Base-by-base conservation (phyloP, 139 green algal species). In the Picochlorum sp. region DNA sequence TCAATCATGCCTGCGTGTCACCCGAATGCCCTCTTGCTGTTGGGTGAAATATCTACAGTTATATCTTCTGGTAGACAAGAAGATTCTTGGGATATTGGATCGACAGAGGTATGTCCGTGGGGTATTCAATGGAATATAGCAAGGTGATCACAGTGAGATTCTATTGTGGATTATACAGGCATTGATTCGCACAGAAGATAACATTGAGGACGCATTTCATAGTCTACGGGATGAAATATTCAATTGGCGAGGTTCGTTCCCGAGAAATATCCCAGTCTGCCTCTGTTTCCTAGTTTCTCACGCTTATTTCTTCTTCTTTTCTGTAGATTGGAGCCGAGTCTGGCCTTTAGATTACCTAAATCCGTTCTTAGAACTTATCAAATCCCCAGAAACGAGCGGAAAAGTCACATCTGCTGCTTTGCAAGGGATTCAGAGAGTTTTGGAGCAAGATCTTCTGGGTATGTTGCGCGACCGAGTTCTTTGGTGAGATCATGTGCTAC, bases 281-380 rank as follows among this genome's bases (percentile, higher is more conserved):
- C 20, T 20, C 20, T 61, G 11, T 16, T 3, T 23, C 3, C 23
- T n/a, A 49, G 14, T 15, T 51, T 58, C 14, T 45, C 58, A 23
- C 34, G 37, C 57, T 10, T 5, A 51, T 14, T 11, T 2, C 23
- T 10, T 4, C 24, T 34, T 26, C 18, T 21, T 11, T 24, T 45
- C n/a, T 51, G 63, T 72, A 91, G 80, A 90, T 57, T 92, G 83
- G 87, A 64, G 59, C 2, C 5, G 67, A 8, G 80, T 95, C 31
- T 72, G 88, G 45, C 88, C 92, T 0, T 73, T 88, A 58, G 72
- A 86, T 26, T 96, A 94, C 63, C 75, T 98, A 26, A 62, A 69
- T 11, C 92, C 93, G 1, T 98, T 98, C 45, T 71, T 98, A 24
- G 79, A 90, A 49, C 77, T 95, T 1, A 82, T 98, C 14, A 81